Conservation (phyloP, 2,329 filamentous ascomycete genomes). For the Helminthosporium solani region DNA sequence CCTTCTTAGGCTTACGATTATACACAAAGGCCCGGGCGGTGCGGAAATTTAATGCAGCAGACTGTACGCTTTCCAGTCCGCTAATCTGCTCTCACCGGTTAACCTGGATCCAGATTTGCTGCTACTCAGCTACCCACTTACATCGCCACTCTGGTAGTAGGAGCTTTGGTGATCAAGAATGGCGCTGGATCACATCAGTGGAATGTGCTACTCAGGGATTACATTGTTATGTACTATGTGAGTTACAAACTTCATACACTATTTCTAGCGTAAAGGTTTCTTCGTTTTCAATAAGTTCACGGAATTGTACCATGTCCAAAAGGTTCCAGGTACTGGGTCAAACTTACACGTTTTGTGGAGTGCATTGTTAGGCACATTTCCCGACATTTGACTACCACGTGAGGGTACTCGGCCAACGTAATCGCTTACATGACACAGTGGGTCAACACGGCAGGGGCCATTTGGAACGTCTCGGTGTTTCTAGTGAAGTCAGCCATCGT, state of each 20-base stretch:
- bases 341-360: too few relatives aligned
- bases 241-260: background rate
- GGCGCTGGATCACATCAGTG: conserved; percentile 1
- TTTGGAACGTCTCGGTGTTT: background rate
- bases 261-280: too few relatives aligned
- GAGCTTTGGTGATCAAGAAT: background rate
- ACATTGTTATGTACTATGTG: background rate
- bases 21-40: background rate
- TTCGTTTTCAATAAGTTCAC: too few relatives aligned
- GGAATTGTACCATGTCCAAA: too few relatives aligned
- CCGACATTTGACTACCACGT: too few relatives aligned
- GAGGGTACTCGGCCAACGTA: background rate
- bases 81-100: too few relatives aligned
- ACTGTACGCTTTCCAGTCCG: background rate
- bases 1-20: background rate
- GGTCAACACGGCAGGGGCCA: background rate
- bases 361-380: too few relatives aligned
- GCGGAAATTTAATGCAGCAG: background rate
- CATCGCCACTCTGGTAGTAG: background rate
- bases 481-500: background rate
- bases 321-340: too few relatives aligned
- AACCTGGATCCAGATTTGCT: background rate
- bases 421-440: background rate
- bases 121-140: background rate
- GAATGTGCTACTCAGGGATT: background rate